Evolutionary conservation across 2,329 filamentous ascomycete species (phyloP), one percentile per base, ranked within the genome.

Genomic region (Colletotrichum cereale): DNA sequence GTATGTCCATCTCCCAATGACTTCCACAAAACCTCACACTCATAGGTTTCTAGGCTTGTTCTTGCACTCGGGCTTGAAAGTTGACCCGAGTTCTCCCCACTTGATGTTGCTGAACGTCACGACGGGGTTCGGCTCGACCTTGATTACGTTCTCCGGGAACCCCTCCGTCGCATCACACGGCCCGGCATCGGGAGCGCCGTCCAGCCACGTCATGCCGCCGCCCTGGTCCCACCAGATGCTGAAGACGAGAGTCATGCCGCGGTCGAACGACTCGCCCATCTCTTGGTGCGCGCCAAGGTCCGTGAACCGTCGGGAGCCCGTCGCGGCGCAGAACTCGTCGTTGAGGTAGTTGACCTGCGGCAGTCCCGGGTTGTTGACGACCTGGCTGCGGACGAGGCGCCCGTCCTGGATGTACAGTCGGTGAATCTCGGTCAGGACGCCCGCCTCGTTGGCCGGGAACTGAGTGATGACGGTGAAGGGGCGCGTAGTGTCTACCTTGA

Each of bases 11-110:
- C 6, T 36, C 11, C 53, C 31, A 18, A 14, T 8, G 10, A 3
- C 10, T 38, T 18, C 10, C 5, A 10, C 18, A 42, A 11, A 11
- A 18, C 18, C 11, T 18, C 6, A 47, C 24, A 24, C 14, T 69
- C 47, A 73, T 21, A 63, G n/a, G 36, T 55, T 58, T 21, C 52
- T 64, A 1, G 44, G 65, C 53, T 62, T 71, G n/a, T 53, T 69
- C 62, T 69, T 65, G 44, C 68, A 76, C 58, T 73, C 34, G 1
- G 72, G 52, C 69, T 73, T 66, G 62, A 82, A 87, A 0, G 86
- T 90, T 24, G 86, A 87, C 5, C 85, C 87, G 75, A 91, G 86
- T 74, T 90, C 87, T n/a, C 89, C 89, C 84, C 87, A 88, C 75
- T 84, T 85, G 74, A 91, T 86, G 75, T 89, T 86, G 72, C 84